These are phyloP conservation scores for Brachypodium distachyon DNA, from an alignment of 202 grass and related monocot species.

Conservation along the genomic window DNA sequence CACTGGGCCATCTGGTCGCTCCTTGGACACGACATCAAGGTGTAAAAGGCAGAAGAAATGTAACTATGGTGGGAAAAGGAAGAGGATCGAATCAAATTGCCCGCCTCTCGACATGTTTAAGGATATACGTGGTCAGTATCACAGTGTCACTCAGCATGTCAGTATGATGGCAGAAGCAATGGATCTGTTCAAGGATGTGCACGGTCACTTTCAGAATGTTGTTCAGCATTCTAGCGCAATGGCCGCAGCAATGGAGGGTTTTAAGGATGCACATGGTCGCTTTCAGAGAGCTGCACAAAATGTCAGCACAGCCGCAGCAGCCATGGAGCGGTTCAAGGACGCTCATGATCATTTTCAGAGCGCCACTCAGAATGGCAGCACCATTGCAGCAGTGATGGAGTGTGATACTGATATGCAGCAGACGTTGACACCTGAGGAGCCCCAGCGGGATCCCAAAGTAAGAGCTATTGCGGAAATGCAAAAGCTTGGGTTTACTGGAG, in stretches of 20 bases:
- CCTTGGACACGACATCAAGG: constrained; percentile 2
- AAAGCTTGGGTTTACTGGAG: constrained; percentile 36
- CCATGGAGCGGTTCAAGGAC: constrained; percentile 35
- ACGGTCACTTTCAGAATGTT: constrained; percentile 18
- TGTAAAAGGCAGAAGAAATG: constrained; percentile 9
- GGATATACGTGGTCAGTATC: constrained; percentile 21
- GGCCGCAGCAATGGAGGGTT: constrained; percentile 32
- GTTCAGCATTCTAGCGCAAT: constrained; percentile 25
- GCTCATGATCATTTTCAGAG: constrained; percentile 16
- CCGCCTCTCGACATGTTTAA: not conserved
- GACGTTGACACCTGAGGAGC: constrained; percentile 15
- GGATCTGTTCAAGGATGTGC: constrained; percentile 34
- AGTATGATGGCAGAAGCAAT: constrained; percentile 23
- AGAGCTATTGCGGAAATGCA: constrained; percentile 33
- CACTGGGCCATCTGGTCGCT: not conserved
- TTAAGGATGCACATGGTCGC: constrained; percentile 15
- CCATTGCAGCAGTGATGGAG: not conserved
- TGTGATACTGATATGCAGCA: constrained; percentile 18
- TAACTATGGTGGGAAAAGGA: constrained; percentile 10
- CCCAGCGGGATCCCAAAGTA: constrained; percentile 29
- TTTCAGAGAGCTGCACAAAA: constrained; percentile 16
- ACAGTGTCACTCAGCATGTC: constrained; percentile 1
- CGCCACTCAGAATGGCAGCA: not conserved
- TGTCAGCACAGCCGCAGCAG: not conserved
- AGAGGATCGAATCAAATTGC: constrained; percentile 3